Base-by-base conservation (phyloP, 139 green algal genomes). In the Diplosphaera chodatii region DNA sequence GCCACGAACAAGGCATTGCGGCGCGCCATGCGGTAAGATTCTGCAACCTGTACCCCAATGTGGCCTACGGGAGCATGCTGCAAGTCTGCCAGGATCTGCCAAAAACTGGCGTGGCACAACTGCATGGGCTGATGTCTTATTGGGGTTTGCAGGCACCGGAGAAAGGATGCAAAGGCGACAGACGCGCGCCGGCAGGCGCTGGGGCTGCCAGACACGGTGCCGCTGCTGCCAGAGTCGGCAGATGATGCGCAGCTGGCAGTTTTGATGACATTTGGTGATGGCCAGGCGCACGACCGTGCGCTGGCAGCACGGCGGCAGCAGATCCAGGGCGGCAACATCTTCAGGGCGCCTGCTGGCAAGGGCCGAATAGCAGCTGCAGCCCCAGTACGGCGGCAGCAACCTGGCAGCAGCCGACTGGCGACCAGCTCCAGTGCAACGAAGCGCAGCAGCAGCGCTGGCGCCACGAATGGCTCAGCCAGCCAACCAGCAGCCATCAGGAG, bases 121-220 rank as follows among this genome's bases (percentile, higher is more conserved):
- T n/a, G n/a, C n/a, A n/a, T n/a, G n/a, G n/a, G n/a, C n/a, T n/a
- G n/a, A n/a, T n/a, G n/a, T n/a, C n/a, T n/a, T n/a, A n/a, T n/a
- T n/a, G n/a, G n/a, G n/a, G n/a, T n/a, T n/a, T n/a, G 25, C 74
- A 78, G 74, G 64, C 41, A 28, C n/a, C 41, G 29, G 8, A 73
- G 82, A 21, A 86, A 86, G 56, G 82, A 78, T 5, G 79, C 84
- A 29, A 67, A 78, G 55, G 40, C 64, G 16, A 40, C 68, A 4
- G 82, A 83, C 3, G 70, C 72, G 27, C 67, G 55, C 62, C 83
- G 83, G 22, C 70, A 73, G 23, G 66, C 55, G 40, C 78, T 96
- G 65, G 83, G 86, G 18, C 77, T 97, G 55, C 65, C 81, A 5
- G 74, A 86, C 4, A 64, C 70, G 0, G 77, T 97, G 15, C 73